Evolutionary conservation across 2,329 filamentous ascomycete species (phyloP).

Genomic region (Zasmidium cellare): DNA sequence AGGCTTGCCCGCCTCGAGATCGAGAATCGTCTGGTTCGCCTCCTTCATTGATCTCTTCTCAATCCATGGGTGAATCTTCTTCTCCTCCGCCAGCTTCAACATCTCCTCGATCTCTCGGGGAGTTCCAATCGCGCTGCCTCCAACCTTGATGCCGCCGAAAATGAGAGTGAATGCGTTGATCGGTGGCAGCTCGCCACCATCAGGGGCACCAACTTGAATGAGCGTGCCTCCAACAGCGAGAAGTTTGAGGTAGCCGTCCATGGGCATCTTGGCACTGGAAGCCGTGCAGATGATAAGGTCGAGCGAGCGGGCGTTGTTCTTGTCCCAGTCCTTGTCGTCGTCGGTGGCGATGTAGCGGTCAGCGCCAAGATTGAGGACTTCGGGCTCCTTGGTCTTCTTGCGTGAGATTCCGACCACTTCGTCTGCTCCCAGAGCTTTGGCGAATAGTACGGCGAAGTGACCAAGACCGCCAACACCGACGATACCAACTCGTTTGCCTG

Average conservation of each 20-base stretch:
- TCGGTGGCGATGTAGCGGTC: conserved; percentile 58
- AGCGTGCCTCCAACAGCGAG: conserved; percentile 61
- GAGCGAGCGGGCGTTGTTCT: conserved; percentile 51
- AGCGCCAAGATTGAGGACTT: conserved; percentile 63
- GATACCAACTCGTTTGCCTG: conserved; percentile 69
- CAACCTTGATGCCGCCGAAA: conserved; percentile 50
- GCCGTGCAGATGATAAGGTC: conserved; percentile 62
- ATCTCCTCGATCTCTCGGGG: conserved; percentile 61
- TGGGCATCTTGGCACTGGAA: conserved; percentile 61
- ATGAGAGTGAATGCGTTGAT: conserved; percentile 61
- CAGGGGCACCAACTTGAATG: conserved; percentile 67
- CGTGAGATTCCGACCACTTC: conserved; percentile 65
- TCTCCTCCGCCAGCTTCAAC: conserved; percentile 59
- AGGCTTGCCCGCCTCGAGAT: conserved; percentile 57
- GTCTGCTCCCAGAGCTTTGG: conserved; percentile 68
- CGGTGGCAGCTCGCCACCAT: conserved; percentile 52
- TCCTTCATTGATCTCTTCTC: conserved; percentile 60
- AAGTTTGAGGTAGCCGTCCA: conserved; percentile 61
- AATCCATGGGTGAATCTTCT: conserved; percentile 61
- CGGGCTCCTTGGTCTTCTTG: conserved; percentile 57
- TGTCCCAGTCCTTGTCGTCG: conserved; percentile 61
- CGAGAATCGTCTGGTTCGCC: conserved; percentile 58
- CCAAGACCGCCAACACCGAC: conserved; percentile 59
- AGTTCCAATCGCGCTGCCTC: conserved; percentile 49
- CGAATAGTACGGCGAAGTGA: conserved; percentile 70